phyloP scores from a whole-genome alignment of 1,284 basidiomycete species.

The Moesziomyces parantarcticus region DNA sequence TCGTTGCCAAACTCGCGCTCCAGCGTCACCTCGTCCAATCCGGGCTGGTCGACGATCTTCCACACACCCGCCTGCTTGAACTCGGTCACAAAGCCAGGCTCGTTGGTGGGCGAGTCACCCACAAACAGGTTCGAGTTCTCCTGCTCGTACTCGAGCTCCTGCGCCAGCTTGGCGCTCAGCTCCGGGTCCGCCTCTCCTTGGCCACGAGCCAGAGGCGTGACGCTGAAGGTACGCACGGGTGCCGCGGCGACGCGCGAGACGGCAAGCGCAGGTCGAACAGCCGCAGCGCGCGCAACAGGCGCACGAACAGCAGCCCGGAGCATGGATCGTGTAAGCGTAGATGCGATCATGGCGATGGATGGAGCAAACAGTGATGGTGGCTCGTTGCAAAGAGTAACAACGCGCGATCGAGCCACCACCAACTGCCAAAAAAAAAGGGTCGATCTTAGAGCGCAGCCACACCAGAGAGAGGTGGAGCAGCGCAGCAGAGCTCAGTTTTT shows the following conservation, averaged over 20 bases:
- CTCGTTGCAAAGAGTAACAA: no score
- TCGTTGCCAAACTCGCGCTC: slow-evolving; percentile 90
- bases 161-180: slow-evolving; percentile 79
- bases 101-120: slow-evolving; percentile 62
- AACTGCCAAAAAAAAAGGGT: no score
- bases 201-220: slow-evolving; percentile 9
- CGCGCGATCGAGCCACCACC: no score
- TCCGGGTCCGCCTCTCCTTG: slow-evolving; percentile 75
- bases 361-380: no score
- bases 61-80: slow-evolving; percentile 83
- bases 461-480: no score
- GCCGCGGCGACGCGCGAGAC: not conserved
- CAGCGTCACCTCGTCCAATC: slow-evolving; percentile 85
- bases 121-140: slow-evolving; percentile 69
- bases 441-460: no score
- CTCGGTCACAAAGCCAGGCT: slow-evolving; percentile 80
- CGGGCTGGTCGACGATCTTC: slow-evolving; percentile 79
- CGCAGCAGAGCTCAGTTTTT: no score
- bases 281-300: not conserved
- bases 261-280: slow-evolving; percentile 7
- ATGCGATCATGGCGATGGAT: no score
- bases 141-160: slow-evolving; percentile 87
- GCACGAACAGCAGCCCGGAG: no score
- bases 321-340: no score
- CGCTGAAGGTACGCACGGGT: slow-evolving; percentile 15